These are phyloP conservation scores for Aspergillus calidoustus DNA, from an alignment of 2,329 filamentous ascomycete genomes.

Conservation along the genomic window DNA sequence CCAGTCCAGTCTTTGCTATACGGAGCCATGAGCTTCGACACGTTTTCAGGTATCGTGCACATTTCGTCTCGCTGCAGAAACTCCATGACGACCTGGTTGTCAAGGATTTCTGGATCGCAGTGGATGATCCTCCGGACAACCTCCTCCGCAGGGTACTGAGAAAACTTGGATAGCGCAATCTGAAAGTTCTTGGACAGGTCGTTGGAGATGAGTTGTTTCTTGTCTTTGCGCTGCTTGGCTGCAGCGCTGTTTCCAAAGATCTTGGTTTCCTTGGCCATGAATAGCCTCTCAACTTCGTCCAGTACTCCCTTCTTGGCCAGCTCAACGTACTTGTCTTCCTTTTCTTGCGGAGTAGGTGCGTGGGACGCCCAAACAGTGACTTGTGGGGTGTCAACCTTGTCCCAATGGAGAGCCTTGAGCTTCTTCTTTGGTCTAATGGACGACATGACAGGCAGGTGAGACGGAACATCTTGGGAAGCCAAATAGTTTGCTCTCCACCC, in stretches of 20 bases:
- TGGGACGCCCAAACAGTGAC: slow-evolving; percentile 92
- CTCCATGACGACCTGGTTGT: slow-evolving; percentile 93
- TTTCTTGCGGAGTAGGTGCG: slow-evolving; percentile 80
- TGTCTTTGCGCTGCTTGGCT: slow-evolving; percentile 80
- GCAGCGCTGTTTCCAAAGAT: slow-evolving; percentile 69
- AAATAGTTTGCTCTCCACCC: slow-evolving; percentile 72
- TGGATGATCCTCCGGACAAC: slow-evolving; percentile 93
- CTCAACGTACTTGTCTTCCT: slow-evolving; percentile 95
- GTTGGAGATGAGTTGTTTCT: slow-evolving; percentile 94
- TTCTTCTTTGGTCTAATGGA: slow-evolving; percentile 96
- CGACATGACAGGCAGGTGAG: slow-evolving; percentile 69
- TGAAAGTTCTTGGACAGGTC: slow-evolving; percentile 89
- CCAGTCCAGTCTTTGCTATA: slow-evolving; percentile 98
- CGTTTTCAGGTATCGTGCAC: slow-evolving; percentile 89
- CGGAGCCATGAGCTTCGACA: slow-evolving; percentile 86
- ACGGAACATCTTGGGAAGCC: slow-evolving; percentile 61
- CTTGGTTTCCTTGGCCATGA: slow-evolving; percentile 97
- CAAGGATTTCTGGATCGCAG: slow-evolving; percentile 85
- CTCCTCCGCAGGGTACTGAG: slow-evolving; percentile 79
- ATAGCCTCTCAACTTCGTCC: slow-evolving; percentile 96
- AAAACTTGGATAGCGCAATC: slow-evolving; percentile 93
- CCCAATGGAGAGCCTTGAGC: slow-evolving; percentile 98
- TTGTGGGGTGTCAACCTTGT: slow-evolving; percentile 92
- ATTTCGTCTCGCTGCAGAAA: slow-evolving; percentile 92
- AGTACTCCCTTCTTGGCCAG: slow-evolving; percentile 92